Percentiles rank a stretch among this genome's conserved stretches.
Conservation (phyloP, 116 monocot genomes). For the Cymodocea nodosa region DNA sequence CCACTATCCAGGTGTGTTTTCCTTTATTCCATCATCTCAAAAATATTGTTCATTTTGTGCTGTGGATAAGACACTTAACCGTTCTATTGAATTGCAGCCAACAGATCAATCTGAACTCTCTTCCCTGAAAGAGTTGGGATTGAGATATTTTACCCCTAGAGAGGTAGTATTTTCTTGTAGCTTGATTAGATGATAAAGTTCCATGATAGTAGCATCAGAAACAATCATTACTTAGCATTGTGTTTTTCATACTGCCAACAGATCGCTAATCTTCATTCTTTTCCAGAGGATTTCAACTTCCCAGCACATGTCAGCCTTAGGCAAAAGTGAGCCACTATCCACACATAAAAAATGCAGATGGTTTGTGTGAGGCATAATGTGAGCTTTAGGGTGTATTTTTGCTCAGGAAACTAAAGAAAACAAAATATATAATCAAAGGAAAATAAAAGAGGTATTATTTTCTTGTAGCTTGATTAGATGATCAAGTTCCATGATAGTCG, state of each 20-base stretch:
- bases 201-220: no score
- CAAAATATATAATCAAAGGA: no score
- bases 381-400: no score
- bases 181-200: background rate
- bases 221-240: background rate
- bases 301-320: constrained; percentile 56
- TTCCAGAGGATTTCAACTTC: constrained; percentile 64
- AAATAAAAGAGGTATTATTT: constrained; percentile 49
- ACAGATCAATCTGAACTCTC: constrained; percentile 22
- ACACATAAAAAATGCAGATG: background rate
- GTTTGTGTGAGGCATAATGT: background rate
- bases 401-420: no score
- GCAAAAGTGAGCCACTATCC: constrained; percentile 41
- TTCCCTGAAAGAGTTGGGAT: constrained; percentile 44
- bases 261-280: constrained; percentile 87
- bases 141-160: constrained; percentile 86
- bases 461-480: background rate
- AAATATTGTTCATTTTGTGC: background rate
- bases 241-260: constrained; percentile 16
- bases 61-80: constrained; percentile 1
- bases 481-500: no score
- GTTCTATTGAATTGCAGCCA: constrained; percentile 6
- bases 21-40: background rate
- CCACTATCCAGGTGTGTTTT: constrained; percentile 35
- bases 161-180: constrained; percentile 31